Percentiles rank a stretch among this genome's conserved stretches.
Conservation (phyloP, 2,329 filamentous ascomycete genomes). For the Xylariaceae sp. region DNA sequence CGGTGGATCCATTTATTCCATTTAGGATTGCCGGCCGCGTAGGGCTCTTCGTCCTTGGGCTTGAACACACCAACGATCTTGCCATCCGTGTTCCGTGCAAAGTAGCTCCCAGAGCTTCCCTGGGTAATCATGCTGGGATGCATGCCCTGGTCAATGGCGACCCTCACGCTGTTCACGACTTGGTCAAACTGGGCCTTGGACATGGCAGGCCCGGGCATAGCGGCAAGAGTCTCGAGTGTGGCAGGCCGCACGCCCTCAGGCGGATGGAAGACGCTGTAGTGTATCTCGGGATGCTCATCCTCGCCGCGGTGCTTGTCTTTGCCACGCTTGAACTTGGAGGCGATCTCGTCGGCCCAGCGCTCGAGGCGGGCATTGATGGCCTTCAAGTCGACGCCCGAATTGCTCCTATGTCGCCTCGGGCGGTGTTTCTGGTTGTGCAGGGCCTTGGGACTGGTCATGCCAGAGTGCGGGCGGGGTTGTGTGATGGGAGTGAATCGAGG, state of each 20-base stretch:
- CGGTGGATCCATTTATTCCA: conserved; percentile 99
- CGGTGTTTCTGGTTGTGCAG: conserved; percentile 40
- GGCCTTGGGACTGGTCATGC: conserved; percentile 54
- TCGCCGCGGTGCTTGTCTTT: conserved; percentile 68
- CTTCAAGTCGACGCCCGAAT: conserved; percentile 93
- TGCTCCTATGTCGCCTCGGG: conserved; percentile 53
- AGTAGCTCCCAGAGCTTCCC: conserved; percentile 96
- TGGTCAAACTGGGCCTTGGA: conserved; percentile 79
- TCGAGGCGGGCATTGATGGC: conserved; percentile 95
- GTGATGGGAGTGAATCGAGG: conserved; percentile 62
- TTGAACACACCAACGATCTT: conserved; percentile 98
- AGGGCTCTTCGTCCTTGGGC: conserved; percentile 97
- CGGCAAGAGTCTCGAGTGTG: conserved; percentile 69
- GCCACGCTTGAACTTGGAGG: conserved; percentile 88
- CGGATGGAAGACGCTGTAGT: conserved; percentile 93
- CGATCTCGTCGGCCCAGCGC: conserved; percentile 96
- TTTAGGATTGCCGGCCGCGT: conserved; percentile 93
- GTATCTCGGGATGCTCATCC: conserved; percentile 88
- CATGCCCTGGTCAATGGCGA: conserved; percentile 83
- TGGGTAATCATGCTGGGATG: conserved; percentile 96
- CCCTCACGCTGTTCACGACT: conserved; percentile 82
- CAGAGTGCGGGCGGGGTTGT: conserved; percentile 57
- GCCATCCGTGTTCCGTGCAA: conserved; percentile 84
- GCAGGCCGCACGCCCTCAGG: conserved; percentile 82
- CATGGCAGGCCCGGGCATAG: conserved; percentile 59